Evolutionary conservation across 768 basidiomycete species (phyloP).

Genomic region (Hysterangium stoloniferum): DNA sequence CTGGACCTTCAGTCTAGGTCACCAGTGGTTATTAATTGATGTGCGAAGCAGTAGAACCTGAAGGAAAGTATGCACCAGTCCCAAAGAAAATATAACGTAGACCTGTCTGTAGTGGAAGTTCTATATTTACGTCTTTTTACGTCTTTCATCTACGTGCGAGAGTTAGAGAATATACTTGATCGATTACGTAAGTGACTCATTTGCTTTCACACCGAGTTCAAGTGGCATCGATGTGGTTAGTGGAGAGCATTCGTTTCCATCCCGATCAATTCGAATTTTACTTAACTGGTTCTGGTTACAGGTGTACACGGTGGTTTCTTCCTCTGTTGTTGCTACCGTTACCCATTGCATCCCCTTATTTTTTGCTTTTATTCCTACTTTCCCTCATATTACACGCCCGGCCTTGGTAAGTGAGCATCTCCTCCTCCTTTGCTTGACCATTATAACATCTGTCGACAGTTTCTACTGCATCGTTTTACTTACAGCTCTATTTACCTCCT

Average conservation of each 20-base stretch:
- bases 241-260: background rate
- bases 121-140: no score
- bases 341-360: slow-evolving; percentile 74
- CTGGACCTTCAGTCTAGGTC: no score
- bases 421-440: background rate
- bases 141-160: no score
- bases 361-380: slow-evolving; percentile 68
- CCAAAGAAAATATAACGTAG: no score
- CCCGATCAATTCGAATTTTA: background rate
- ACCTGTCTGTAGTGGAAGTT: no score
- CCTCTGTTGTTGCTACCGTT: slow-evolving; percentile 70
- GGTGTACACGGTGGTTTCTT: slow-evolving; percentile 85
- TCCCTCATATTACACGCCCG: slow-evolving; percentile 74
- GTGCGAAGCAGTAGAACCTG: no score
- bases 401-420: slow-evolving; percentile 55
- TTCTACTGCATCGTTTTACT: slow-evolving; percentile 85
- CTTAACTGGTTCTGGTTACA: slow-evolving; percentile 18
- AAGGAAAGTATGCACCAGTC: no score
- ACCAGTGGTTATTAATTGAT: no score
- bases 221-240: slow-evolving; percentile 9
- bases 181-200: background rate
- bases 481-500: slow-evolving; percentile 74
- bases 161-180: no score
- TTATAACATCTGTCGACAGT: slow-evolving; percentile 29
- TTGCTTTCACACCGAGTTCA: background rate